phyloP scores from a whole-genome alignment of 2,329 filamentous ascomycete genomes.

The Xylaria sp. region DNA sequence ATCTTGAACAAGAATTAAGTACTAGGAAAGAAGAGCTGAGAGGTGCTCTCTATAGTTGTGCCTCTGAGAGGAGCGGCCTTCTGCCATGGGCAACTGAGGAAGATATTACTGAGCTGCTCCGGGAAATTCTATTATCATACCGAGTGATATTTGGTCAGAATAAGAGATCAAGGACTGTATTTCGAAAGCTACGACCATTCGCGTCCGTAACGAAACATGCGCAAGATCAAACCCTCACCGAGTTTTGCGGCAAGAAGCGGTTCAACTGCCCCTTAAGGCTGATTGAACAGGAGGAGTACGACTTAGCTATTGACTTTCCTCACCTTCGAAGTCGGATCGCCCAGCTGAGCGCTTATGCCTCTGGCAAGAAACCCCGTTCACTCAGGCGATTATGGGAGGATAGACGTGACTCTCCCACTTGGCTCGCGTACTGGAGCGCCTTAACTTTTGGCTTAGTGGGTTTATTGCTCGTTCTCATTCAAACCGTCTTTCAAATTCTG shows the following conservation, averaged over 20 bases:
- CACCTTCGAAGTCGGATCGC: constrained; percentile 23
- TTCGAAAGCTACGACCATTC: constrained; percentile 27
- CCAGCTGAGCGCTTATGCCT: constrained; percentile 14
- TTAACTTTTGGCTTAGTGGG: constrained; percentile 31
- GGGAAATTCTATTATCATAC: constrained; percentile 34
- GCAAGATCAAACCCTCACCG: constrained; percentile 15
- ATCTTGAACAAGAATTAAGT: too few relatives aligned
- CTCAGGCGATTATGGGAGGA: constrained; percentile 31
- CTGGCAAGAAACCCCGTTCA: constrained; percentile 22
- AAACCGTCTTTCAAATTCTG: constrained; percentile 33
- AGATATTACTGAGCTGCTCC: constrained; percentile 30
- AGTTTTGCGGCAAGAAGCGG: constrained; percentile 18
- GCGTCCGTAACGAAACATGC: constrained; percentile 2
- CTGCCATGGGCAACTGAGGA: constrained; percentile 24
- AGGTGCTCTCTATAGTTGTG: background rate
- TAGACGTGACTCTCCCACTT: constrained; percentile 34
- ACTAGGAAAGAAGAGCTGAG: too few relatives aligned
- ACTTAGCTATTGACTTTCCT: constrained; percentile 28
- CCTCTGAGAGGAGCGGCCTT: too few relatives aligned
- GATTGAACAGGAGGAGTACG: constrained; percentile 25
- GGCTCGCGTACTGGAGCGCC: constrained; percentile 34
- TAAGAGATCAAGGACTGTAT: constrained; percentile 22
- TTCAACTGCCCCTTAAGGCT: background rate
- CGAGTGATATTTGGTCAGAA: constrained; percentile 34
- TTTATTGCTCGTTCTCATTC: constrained; percentile 24